Percentiles rank a stretch among this genome's conserved stretches.
Evolutionary conservation across 352 stramenopile genomes (phyloP).

Genomic region (Thalassiosira mediterranea): DNA sequence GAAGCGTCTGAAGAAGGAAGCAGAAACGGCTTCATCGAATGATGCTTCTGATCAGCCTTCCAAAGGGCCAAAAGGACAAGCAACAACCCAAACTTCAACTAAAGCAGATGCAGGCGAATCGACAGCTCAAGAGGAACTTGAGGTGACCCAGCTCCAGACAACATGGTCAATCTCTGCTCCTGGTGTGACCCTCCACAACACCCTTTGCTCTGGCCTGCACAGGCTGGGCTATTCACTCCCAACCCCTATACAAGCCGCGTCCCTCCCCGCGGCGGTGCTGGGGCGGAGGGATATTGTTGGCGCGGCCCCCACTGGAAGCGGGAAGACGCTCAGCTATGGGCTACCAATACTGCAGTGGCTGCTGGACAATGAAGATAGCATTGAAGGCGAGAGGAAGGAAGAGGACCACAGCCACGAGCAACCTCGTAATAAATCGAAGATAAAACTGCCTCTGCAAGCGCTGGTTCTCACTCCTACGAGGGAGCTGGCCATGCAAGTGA

Average conservation of each 20-base stretch:
- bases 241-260: slow-evolving; percentile 75
- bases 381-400: slow-evolving; percentile 1
- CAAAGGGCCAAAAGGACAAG: too few relatives aligned
- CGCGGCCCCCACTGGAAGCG: slow-evolving; percentile 74
- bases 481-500: slow-evolving; percentile 95
- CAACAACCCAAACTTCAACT: not conserved
- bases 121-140: slow-evolving; percentile 19
- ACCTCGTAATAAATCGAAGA: slow-evolving; percentile 1
- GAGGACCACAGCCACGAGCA: not conserved
- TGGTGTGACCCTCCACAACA: slow-evolving; percentile 59
- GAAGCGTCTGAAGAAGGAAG: slow-evolving; percentile 20
- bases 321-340: slow-evolving; percentile 81
- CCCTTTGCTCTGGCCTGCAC: slow-evolving; percentile 50
- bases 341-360: slow-evolving; percentile 74
- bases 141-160: slow-evolving; percentile 47
- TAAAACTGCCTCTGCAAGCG: slow-evolving; percentile 81
- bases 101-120: not conserved
- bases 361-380: slow-evolving; percentile 36
- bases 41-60: not conserved
- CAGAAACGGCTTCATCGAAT: slow-evolving; percentile 2
- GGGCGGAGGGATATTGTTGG: slow-evolving; percentile 79
- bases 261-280: slow-evolving; percentile 68
- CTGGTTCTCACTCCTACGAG: slow-evolving; percentile 94
- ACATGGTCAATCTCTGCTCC: slow-evolving; percentile 61
- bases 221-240: slow-evolving; percentile 61